Percentiles rank a stretch among this genome's conserved stretches.
phyloP scores from a whole-genome alignment of 1,284 basidiomycete genomes.

The Agaricales sp. region DNA sequence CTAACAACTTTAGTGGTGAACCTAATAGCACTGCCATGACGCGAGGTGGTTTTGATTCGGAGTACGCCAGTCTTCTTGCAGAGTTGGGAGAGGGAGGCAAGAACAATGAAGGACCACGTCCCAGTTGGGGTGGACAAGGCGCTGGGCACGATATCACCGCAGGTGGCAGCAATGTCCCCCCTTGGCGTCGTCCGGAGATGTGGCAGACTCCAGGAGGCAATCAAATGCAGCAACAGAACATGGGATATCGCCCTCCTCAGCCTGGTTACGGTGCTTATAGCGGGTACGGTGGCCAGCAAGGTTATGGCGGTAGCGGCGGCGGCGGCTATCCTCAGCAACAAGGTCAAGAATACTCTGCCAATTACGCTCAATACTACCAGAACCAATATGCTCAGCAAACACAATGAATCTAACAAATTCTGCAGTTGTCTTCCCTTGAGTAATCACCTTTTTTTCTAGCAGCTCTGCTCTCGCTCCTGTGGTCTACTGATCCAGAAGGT shows the following conservation, averaged over 20 bases:
- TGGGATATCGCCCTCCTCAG: conserved; percentile 43
- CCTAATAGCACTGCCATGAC: conserved; percentile 29
- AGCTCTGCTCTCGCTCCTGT: too few species aligned
- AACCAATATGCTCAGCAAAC: conserved; percentile 70
- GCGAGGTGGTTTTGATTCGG: conserved; percentile 84
- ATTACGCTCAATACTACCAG: conserved; percentile 74
- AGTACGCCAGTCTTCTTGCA: conserved; percentile 96
- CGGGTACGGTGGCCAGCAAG: conserved; percentile 29
- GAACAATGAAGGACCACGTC: conserved; percentile 39
- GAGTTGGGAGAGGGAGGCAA: conserved; percentile 86
- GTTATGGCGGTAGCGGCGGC: conserved; percentile 34
- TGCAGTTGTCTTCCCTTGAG: conserved; percentile 24
- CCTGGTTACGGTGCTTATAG: conserved; percentile 23
- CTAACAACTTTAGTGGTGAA: conserved; percentile 25
- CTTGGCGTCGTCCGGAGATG: conserved; percentile 79
- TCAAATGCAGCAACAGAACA: conserved; percentile 35
- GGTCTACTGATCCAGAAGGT: too few species aligned
- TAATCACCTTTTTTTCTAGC: too few species aligned
- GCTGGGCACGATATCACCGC: conserved; percentile 67
- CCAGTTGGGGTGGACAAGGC: conserved; percentile 50
- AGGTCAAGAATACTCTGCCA: conserved; percentile 48
- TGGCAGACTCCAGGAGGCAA: conserved; percentile 53
- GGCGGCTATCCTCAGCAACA: conserved; percentile 38
- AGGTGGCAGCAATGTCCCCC: conserved; percentile 72
- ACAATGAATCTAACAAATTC: conserved; percentile 43